phyloP scores from a whole-genome alignment of 2,329 filamentous ascomycete genomes.

The Penicillium paneum region DNA sequence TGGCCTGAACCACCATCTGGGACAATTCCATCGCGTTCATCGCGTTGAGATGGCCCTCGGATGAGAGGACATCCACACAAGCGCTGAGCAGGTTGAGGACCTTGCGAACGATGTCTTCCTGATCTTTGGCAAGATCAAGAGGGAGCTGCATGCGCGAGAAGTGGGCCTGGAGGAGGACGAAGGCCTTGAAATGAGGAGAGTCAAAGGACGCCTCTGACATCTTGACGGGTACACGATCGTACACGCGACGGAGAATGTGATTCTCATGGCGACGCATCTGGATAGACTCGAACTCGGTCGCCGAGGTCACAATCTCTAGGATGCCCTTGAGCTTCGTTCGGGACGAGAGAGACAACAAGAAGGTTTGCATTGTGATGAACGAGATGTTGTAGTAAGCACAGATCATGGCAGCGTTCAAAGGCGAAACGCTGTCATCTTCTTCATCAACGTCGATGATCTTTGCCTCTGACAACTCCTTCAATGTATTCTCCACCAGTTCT shows the following conservation, averaged over 20 bases:
- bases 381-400: slow-evolving; percentile 99
- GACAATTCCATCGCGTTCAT: slow-evolving; percentile 99
- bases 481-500: slow-evolving; percentile 85
- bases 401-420: slow-evolving; percentile 96
- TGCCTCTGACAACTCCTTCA: slow-evolving; percentile 85
- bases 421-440: slow-evolving; percentile 82
- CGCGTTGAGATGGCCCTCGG: slow-evolving; percentile 92
- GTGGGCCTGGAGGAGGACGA: slow-evolving; percentile 94
- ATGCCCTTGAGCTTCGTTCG: slow-evolving; percentile 96
- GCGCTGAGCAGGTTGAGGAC: slow-evolving; percentile 85
- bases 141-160: slow-evolving; percentile 97
- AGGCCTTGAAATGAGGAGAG: slow-evolving; percentile 97
- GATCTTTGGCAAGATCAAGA: slow-evolving; percentile 92
- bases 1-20: slow-evolving; percentile 97
- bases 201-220: slow-evolving; percentile 83
- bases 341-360: slow-evolving; percentile 82
- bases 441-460: slow-evolving; percentile 96
- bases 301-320: slow-evolving; percentile 92
- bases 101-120: slow-evolving; percentile 81
- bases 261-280: slow-evolving; percentile 94
- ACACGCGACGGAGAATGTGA: slow-evolving; percentile 80
- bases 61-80: slow-evolving; percentile 90
- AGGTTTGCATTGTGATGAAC: slow-evolving; percentile 98
- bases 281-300: slow-evolving; percentile 92
- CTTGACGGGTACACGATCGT: slow-evolving; percentile 92